Conservation (phyloP, 2,329 filamentous ascomycete genomes). For the Lachnellula cervina region DNA sequence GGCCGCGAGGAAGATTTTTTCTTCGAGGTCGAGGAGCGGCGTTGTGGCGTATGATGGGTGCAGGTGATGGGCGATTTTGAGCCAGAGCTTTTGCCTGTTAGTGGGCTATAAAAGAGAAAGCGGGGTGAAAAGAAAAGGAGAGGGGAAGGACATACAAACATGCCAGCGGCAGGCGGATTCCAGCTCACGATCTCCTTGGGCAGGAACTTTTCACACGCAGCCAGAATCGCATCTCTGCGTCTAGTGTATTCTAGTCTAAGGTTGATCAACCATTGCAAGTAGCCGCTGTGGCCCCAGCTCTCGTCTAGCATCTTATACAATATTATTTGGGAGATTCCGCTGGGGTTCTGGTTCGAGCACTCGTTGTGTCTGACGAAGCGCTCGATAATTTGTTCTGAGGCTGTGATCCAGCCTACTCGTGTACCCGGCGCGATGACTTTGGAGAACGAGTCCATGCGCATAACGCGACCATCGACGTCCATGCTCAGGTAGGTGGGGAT, state of each 20-base stretch:
- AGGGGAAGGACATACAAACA: slow-evolving; percentile 73
- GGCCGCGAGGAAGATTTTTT: slow-evolving; percentile 75
- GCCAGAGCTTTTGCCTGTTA: slow-evolving; percentile 55
- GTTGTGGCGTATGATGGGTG: slow-evolving; percentile 57
- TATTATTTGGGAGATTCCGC: slow-evolving; percentile 76
- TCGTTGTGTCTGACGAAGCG: slow-evolving; percentile 79
- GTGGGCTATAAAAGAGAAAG: slow-evolving; percentile 1
- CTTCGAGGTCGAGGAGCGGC: slow-evolving; percentile 65
- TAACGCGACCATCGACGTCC: slow-evolving; percentile 80
- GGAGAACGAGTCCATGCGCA: slow-evolving; percentile 89
- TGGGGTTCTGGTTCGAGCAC: slow-evolving; percentile 77
- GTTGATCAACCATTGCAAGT: slow-evolving; percentile 82
- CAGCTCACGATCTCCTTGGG: slow-evolving; percentile 72
- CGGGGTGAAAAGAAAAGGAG: background rate
- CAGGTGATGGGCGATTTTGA: slow-evolving; percentile 56
- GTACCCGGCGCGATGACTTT: slow-evolving; percentile 84
- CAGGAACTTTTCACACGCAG: slow-evolving; percentile 73
- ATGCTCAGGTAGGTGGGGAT: slow-evolving; percentile 74
- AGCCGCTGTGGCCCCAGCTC: slow-evolving; percentile 88
- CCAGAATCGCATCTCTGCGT: slow-evolving; percentile 70
- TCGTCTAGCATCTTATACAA: slow-evolving; percentile 89
- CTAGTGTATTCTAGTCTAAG: slow-evolving; percentile 76
- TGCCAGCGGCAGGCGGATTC: slow-evolving; percentile 77
- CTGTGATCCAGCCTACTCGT: slow-evolving; percentile 84
- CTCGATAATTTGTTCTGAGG: slow-evolving; percentile 77